A percentile compares a stretch with the other conserved stretches of the same genome.
phyloP scores from a whole-genome alignment of 163 green algal species.

The Prototheca wickerhamii region DNA sequence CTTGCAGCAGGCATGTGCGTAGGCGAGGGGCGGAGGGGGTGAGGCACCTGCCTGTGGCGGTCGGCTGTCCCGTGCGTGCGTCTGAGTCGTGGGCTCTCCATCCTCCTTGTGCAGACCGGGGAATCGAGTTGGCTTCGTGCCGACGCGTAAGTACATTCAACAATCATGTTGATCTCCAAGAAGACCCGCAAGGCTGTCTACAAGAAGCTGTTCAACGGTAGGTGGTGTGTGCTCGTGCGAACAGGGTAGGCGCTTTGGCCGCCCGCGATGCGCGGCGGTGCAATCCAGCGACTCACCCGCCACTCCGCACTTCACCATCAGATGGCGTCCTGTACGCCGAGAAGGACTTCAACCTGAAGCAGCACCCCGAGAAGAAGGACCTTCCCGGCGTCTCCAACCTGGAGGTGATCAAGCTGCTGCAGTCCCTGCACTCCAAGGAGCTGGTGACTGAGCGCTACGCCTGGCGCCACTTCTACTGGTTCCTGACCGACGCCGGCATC shows the following conservation, averaged over 20 bases:
- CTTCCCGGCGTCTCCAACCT: slow-evolving; percentile 89
- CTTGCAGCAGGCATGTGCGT: slow-evolving; percentile 6
- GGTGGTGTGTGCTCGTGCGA: not conserved
- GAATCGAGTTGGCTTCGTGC: slow-evolving; percentile 61
- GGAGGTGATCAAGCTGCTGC: slow-evolving; percentile 98
- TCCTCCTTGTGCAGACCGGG: slow-evolving; percentile 26
- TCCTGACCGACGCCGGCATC: slow-evolving; percentile 97
- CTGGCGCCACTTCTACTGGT: slow-evolving; percentile 99
- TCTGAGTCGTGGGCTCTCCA: too few relatives aligned
- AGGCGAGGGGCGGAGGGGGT: not conserved
- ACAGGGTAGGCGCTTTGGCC: too few relatives aligned
- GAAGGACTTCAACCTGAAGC: slow-evolving; percentile 97
- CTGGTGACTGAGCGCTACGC: slow-evolving; percentile 94
- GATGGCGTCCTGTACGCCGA: slow-evolving; percentile 97
- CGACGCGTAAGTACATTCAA: slow-evolving; percentile 54
- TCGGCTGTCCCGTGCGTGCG: too few relatives aligned
- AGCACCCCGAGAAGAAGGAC: slow-evolving; percentile 81
- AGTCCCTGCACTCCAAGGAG: slow-evolving; percentile 95
- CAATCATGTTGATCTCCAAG: slow-evolving; percentile 97
- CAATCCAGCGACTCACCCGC: not conserved
- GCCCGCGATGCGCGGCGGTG: not conserved
- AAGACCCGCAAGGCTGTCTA: slow-evolving; percentile 97
- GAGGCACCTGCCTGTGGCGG: not conserved
- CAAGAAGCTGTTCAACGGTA: slow-evolving; percentile 99
- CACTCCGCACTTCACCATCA: slow-evolving; percentile 25